A percentile compares a stretch with the other conserved stretches of the same genome.
These are phyloP conservation scores for Globisporangium cystogenes DNA, from an alignment of 352 stramenopile genomes.

Conservation along the genomic window DNA sequence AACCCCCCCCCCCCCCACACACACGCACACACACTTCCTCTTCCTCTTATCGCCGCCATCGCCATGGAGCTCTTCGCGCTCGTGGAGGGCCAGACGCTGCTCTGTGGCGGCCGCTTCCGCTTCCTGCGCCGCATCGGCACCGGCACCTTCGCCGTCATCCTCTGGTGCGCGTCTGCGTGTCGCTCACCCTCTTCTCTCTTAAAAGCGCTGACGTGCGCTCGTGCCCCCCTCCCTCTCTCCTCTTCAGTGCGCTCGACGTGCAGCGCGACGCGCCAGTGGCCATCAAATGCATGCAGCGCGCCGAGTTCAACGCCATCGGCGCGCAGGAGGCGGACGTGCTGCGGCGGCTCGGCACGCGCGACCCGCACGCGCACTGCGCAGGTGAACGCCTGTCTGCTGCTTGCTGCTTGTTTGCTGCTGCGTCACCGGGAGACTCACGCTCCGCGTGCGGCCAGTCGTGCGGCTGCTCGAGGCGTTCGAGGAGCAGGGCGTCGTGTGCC, in stretches of 20 bases:
- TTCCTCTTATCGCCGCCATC: too few species aligned
- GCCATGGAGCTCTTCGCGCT: conserved; percentile 28
- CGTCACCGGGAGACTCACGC: not conserved
- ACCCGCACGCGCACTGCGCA: conserved; percentile 30
- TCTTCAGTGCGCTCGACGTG: conserved; percentile 42
- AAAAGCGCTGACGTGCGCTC: not conserved
- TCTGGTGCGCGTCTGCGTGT: conserved; percentile 46
- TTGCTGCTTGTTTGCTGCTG: not conserved
- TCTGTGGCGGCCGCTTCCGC: conserved; percentile 58
- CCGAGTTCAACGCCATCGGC: conserved; percentile 42
- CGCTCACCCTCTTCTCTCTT: too few species aligned
- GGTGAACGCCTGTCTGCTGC: conserved; percentile 13
- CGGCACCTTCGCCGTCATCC: conserved; percentile 66
- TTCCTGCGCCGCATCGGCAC: conserved; percentile 65
- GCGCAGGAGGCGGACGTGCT: conserved; percentile 55
- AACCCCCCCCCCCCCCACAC: too few species aligned
- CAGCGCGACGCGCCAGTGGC: conserved; percentile 35
- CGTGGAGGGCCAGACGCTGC: conserved; percentile 64
- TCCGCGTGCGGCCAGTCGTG: conserved; percentile 24
- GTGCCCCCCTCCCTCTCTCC: not conserved
- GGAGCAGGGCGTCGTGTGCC: conserved; percentile 44
- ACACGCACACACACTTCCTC: too few species aligned
- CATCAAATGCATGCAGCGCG: conserved; percentile 60
- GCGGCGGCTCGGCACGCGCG: conserved; percentile 26
- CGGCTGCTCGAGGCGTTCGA: conserved; percentile 50